Evolutionary conservation across 2,329 filamentous ascomycete species (phyloP), one percentile per base, ranked within the genome.

Genomic region (Cercospora brassicicola): DNA sequence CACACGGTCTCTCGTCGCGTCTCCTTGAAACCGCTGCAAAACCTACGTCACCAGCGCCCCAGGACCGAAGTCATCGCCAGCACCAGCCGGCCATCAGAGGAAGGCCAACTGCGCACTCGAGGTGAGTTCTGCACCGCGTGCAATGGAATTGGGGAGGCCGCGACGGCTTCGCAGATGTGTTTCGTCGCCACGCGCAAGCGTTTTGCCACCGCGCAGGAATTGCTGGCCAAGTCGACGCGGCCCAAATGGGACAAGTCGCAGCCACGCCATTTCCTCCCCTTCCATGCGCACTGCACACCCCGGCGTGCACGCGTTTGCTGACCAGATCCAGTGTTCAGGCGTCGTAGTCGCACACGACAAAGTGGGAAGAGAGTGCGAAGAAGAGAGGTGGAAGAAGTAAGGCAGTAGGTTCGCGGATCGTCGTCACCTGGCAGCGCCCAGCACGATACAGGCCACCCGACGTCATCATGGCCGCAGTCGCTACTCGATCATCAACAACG

Each of bases 401-500:
- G 31, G 59, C 53, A 56, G 48, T 56, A 64, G 62, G 30, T 42
- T 56, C 61, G 61, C 39, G 42, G 61, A 63, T 61, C 59, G 59
- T 61, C 59, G 59, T 61, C 57, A 53, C 64, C 64, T 59, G 45
- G 63, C 60, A 42, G 53, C 48, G 39, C 51, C 64, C 62, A 57
- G 30, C 23, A 59, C 62, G 42, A 36, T 39, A 60, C 48, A 56
- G 53, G 23, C 36, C 31, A 59, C 18, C 11, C 63, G 61, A 63
- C 62, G 45, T 66, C 61, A 48, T 65, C 65, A 72, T 72, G 70
- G 65, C 70, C 42, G 67, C 73, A n/a, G 70, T 73, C 57, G 68
- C 69, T 64, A 68, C 71, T 62, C 69, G 73, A 62, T 67, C 67
- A 33, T 73, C 72, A 55, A 70, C 72, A 39, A 70, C 72, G 31